Evolutionary conservation across 2,329 filamentous ascomycete genomes (phyloP).

Genomic region (Aspergillus unguis): DNA sequence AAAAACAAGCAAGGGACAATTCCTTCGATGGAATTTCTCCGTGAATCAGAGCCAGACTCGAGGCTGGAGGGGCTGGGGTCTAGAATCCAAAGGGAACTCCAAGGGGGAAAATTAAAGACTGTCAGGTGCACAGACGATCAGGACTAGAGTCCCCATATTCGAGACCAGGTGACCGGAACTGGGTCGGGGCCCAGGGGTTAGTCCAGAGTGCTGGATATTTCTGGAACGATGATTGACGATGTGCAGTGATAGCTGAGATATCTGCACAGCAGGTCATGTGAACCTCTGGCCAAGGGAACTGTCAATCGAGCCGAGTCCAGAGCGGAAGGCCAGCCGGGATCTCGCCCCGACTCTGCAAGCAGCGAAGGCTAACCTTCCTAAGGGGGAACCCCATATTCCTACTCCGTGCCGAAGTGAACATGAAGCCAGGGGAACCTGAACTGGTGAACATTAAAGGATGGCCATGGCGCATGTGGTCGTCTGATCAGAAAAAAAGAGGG

Average conservation of each 20-base stretch:
- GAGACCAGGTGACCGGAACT: slow-evolving; percentile 1
- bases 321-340: slow-evolving; percentile 1
- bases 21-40: slow-evolving; percentile 15
- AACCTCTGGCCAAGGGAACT: background rate
- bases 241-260: background rate
- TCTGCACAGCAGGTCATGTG: background rate
- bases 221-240: slow-evolving; percentile 5
- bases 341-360: no score
- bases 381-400: background rate
- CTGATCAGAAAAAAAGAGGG: slow-evolving; percentile 24
- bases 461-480: slow-evolving; percentile 17
- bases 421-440: slow-evolving; percentile 13
- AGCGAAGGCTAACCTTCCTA: background rate
- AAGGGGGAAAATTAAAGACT: slow-evolving; percentile 4
- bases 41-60: slow-evolving; percentile 18
- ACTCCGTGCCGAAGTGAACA: background rate
- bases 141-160: background rate
- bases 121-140: slow-evolving; percentile 14
- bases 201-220: background rate
- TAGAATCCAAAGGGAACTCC: slow-evolving; percentile 3
- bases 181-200: background rate
- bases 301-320: slow-evolving; percentile 1
- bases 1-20: slow-evolving; percentile 4
- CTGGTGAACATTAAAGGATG: background rate
- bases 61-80: slow-evolving; percentile 4